A percentile compares a stretch with the other conserved stretches of the same genome.
Evolutionary conservation across 2,329 filamentous ascomycete species (phyloP).

Genomic region (Fusarium verticillioides): DNA sequence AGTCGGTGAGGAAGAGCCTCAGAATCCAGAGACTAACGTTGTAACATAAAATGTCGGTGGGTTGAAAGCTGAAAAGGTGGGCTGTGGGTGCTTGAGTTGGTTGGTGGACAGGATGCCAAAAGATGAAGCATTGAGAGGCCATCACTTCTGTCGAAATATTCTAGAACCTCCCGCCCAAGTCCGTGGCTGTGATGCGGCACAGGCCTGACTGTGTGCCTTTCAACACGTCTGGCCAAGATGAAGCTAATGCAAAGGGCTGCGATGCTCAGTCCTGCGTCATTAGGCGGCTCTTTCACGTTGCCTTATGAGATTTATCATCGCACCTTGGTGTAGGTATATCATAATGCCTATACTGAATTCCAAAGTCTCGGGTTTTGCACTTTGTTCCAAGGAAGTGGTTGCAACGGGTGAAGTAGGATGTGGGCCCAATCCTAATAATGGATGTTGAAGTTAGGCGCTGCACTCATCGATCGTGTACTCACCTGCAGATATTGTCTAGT

Average conservation of each 20-base stretch:
- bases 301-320: background rate
- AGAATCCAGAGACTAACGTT: background rate
- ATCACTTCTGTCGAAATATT: accelerated
- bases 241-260: accelerated
- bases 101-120: background rate
- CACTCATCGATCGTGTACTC: background rate
- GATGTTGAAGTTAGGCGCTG: accelerated
- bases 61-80: background rate
- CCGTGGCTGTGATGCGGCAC: background rate
- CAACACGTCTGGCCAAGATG: background rate
- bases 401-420: background rate
- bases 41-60: background rate
- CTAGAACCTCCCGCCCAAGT: background rate
- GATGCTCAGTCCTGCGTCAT: background rate
- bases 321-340: background rate
- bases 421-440: background rate
- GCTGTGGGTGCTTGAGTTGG: background rate
- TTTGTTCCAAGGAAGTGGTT: background rate
- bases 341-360: background rate
- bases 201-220: accelerated
- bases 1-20: background rate
- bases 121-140: background rate
- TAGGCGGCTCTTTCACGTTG: background rate
- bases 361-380: background rate
- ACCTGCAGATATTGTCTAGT: background rate